Percentiles rank a stretch among this genome's conserved stretches.
Evolutionary conservation across 2,329 filamentous ascomycete genomes (phyloP).

Genomic region (Xylaria sp.): DNA sequence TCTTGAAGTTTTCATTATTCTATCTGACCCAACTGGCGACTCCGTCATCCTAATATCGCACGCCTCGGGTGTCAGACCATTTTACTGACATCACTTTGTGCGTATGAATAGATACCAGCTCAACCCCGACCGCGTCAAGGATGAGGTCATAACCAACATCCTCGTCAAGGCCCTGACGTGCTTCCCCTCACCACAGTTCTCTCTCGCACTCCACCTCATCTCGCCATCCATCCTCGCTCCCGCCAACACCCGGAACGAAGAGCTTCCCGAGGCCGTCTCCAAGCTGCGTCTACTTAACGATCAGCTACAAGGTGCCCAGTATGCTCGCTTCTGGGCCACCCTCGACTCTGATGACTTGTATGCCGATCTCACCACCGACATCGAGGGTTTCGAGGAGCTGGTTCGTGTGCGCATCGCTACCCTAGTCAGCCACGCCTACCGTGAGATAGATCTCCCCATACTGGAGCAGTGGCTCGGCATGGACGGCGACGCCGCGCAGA

Average conservation of each 20-base stretch:
- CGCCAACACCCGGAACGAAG: slow-evolving; percentile 60
- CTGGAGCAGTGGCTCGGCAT: slow-evolving; percentile 82
- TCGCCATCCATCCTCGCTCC: slow-evolving; percentile 80
- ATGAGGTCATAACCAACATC: slow-evolving; percentile 98
- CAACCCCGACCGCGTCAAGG: slow-evolving; percentile 96
- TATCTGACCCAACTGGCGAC: slow-evolving; percentile 68
- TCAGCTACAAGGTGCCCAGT: slow-evolving; percentile 89
- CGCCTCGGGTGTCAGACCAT: not conserved
- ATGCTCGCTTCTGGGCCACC: slow-evolving; percentile 91
- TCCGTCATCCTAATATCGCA: slow-evolving; percentile 6
- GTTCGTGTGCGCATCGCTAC: slow-evolving; percentile 90
- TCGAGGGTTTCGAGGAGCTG: slow-evolving; percentile 92
- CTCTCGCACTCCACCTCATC: slow-evolving; percentile 91
- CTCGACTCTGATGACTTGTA: slow-evolving; percentile 95
- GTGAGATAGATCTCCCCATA: slow-evolving; percentile 74
- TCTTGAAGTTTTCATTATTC: slow-evolving; percentile 76
- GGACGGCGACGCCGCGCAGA: slow-evolving; percentile 72
- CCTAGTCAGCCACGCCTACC: slow-evolving; percentile 83
- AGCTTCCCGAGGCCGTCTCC: slow-evolving; percentile 88
- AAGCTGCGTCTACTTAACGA: slow-evolving; percentile 87
- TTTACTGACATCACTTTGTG: slow-evolving; percentile 17
- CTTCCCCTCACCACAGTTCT: slow-evolving; percentile 96
- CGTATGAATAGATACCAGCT: slow-evolving; percentile 84
- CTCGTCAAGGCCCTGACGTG: slow-evolving; percentile 97
- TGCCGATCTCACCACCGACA: slow-evolving; percentile 93